Evolutionary conservation across 805 yeast genomes (phyloP).

Genomic region (Metschnikowia lunata): DNA sequence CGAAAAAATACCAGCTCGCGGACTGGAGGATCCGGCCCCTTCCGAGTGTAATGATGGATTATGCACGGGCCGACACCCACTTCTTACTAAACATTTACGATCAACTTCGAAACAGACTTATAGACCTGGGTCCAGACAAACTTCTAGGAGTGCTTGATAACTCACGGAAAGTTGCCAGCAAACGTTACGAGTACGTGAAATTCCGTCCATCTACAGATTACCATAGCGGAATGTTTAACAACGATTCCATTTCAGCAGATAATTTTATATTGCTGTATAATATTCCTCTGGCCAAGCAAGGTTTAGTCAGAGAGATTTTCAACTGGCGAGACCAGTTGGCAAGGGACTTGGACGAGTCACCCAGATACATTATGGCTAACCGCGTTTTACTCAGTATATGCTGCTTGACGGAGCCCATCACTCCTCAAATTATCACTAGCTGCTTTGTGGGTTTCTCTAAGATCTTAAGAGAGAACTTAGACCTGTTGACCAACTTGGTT

Average conservation of each 20-base stretch:
- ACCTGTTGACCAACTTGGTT: constrained; percentile 56
- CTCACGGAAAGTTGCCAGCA: constrained; percentile 73
- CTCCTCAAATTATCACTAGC: constrained; percentile 23
- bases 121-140: constrained; percentile 40
- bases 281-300: constrained; percentile 49
- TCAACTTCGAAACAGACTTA: constrained; percentile 58
- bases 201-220: constrained; percentile 37
- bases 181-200: constrained; percentile 76
- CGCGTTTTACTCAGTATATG: constrained; percentile 65
- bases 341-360: constrained; percentile 75
- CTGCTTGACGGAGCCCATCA: constrained; percentile 49
- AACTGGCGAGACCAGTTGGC: constrained; percentile 84
- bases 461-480: constrained; percentile 48
- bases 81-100: constrained; percentile 79
- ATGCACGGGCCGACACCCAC: constrained; percentile 95
- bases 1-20: constrained; percentile 91
- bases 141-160: constrained; percentile 60
- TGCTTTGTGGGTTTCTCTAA: constrained; percentile 5
- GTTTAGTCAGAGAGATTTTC: constrained; percentile 56
- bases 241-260: constrained; percentile 38
- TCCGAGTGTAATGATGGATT: constrained; percentile 66
- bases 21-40: constrained; percentile 95
- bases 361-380: constrained; percentile 78
- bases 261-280: constrained; percentile 60
- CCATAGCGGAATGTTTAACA: constrained; percentile 45